Evolutionary conservation across 257 asterid species (phyloP), one percentile per base, ranked within the genome.

Genomic region (Nicotiana attenuata): DNA sequence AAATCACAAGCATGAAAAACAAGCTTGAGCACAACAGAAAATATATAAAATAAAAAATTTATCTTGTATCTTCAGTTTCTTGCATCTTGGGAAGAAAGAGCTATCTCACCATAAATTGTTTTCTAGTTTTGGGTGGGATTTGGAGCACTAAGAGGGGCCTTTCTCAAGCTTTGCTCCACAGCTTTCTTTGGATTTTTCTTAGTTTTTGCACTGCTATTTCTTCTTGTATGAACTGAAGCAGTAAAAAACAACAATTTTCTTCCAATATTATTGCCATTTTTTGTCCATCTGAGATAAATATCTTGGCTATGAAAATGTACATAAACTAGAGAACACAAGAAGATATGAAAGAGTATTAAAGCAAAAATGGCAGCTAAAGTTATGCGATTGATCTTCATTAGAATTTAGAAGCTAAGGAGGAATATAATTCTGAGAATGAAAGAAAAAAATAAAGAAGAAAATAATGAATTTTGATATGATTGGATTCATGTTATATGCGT

Each of bases 101-200:
- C 33, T 33, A 8, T 56, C 33, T 55, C 13, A 7, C 66, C 53
- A 9, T 5, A 19, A 8, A 1, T 52, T 4, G 19, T 14, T 13
- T 7, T 9, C 45, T 79, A 84, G 80, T 87, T 84, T 65, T 87
- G 89, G 66, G 73, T 82, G 0, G 89, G 88, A 82, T 84, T 87
- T 17, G 78, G 65, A 11, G 28, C 10, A 77, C 86, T 87, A 5
- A 81, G 83, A 3, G 86, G 86, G 13, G 71, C 71, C 80, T 65
- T 80, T 86, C 83, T 87, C 78, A 84, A 5, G 83, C 85, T 87
- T 69, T 84, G 86, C 83, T 87, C 86, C 89, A 82, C 86, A 80
- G 83, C 87, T 87, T 84, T 87, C 85, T 84, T 84, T 88, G 88
- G 71, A 86, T 87, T 86, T 68, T 80, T 52, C 31, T 65, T 64